phyloP scores from a whole-genome alignment of 148 eudicot species.

The Arbutus unedo region DNA sequence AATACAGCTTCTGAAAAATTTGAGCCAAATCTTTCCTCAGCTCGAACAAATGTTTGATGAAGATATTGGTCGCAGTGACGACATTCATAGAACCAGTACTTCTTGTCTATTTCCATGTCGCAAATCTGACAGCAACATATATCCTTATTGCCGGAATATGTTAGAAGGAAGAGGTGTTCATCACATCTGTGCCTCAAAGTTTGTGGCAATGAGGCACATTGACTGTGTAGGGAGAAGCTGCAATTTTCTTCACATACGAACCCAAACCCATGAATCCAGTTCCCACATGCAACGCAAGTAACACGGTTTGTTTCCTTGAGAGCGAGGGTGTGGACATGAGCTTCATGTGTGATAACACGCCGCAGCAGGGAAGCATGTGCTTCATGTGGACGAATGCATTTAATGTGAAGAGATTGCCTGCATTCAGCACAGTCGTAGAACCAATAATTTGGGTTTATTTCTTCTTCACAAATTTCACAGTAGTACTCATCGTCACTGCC shows the following conservation, averaged over 20 bases:
- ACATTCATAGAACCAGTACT: background rate
- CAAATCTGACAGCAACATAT: background rate
- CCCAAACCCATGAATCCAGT: background rate
- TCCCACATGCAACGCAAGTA: background rate
- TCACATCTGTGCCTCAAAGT: background rate
- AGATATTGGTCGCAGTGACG: background rate
- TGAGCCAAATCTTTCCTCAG: too few relatives aligned
- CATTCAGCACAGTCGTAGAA: background rate
- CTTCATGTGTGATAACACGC: background rate
- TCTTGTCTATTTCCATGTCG: background rate
- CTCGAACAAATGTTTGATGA: background rate
- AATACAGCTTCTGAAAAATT: too few relatives aligned
- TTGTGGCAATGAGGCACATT: background rate
- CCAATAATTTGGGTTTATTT: background rate
- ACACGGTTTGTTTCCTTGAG: background rate
- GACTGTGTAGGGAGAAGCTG: background rate
- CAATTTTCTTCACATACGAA: background rate
- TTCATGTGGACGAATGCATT: background rate
- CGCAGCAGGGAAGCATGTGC: background rate
- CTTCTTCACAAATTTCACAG: background rate
- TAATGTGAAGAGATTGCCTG: background rate
- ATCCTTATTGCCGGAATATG: background rate
- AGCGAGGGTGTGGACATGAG: background rate
- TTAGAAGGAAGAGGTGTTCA: background rate
- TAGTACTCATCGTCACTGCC: background rate